Evolutionary conservation across 495 filamentous ascomycete genomes (phyloP).

Genomic region (Thermochaetoides thermophila): DNA sequence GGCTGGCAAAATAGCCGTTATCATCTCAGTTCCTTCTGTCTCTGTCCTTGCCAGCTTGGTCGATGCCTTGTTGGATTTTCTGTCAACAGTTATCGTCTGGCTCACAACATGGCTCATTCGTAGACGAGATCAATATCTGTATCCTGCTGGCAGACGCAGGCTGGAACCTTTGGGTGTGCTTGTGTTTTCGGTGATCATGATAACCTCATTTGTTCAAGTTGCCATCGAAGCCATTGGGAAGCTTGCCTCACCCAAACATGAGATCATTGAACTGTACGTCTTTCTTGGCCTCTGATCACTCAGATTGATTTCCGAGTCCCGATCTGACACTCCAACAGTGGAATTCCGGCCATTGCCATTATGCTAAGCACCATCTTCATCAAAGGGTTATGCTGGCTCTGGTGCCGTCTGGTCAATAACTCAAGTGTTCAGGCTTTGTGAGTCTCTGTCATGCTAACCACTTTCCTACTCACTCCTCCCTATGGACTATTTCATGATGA

Average conservation of each 20-base stretch:
- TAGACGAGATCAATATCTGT: constrained; percentile 61
- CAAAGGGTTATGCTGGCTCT: constrained; percentile 75
- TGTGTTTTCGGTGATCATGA: constrained; percentile 72
- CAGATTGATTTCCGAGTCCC: not conserved
- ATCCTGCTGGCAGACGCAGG: constrained; percentile 60
- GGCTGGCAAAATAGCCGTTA: constrained; percentile 64
- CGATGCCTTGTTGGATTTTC: constrained; percentile 74
- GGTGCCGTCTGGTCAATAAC: constrained; percentile 79
- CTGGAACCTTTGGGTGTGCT: constrained; percentile 70
- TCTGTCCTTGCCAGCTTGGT: constrained; percentile 82
- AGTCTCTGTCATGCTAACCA: constrained; percentile 23
- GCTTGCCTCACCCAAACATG: constrained; percentile 47
- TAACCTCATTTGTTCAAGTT: constrained; percentile 80
- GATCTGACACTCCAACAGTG: constrained; percentile 15
- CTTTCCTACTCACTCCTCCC: not conserved
- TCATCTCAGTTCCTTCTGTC: constrained; percentile 64
- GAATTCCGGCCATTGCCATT: constrained; percentile 58
- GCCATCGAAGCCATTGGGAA: constrained; percentile 54
- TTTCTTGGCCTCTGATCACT: too few relatives aligned
- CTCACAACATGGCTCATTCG: constrained; percentile 62
- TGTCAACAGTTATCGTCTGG: constrained; percentile 79
- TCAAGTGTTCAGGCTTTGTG: constrained; percentile 71
- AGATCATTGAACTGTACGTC: constrained; percentile 49
- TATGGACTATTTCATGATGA: constrained; percentile 25
- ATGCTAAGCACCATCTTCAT: constrained; percentile 73